Percentiles rank a stretch among this genome's conserved stretches.
phyloP scores from a whole-genome alignment of 2,329 filamentous ascomycete genomes.

The Hansfordia pulvinata region DNA sequence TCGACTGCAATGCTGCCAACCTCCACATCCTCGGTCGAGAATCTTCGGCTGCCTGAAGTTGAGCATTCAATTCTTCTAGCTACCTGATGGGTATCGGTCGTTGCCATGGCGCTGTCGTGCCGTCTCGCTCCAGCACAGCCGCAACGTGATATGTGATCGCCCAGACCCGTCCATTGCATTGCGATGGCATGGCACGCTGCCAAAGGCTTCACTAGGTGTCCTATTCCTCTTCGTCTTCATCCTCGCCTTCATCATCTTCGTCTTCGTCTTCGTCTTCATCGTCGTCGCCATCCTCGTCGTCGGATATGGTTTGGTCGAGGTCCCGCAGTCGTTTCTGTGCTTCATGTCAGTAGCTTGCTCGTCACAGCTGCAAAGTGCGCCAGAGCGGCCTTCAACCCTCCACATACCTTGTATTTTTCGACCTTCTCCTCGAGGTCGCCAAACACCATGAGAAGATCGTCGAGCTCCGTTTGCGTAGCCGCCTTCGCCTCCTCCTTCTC shows the following conservation, averaged over 20 bases:
- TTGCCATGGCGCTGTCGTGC: no score
- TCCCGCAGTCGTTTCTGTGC: slow-evolving; percentile 44
- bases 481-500: slow-evolving; percentile 50
- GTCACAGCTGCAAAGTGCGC: not conserved
- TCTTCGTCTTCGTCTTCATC: slow-evolving; percentile 42
- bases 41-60: no score
- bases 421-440: slow-evolving; percentile 69
- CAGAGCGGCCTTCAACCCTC: not conserved
- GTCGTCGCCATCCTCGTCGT: slow-evolving; percentile 57
- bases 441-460: slow-evolving; percentile 72
- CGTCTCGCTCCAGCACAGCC: no score
- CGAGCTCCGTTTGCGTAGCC: slow-evolving; percentile 57
- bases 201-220: slow-evolving; percentile 4
- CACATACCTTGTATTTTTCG: slow-evolving; percentile 56
- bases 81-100: no score
- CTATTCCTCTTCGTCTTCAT: slow-evolving; percentile 17
- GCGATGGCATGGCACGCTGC: no score
- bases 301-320: slow-evolving; percentile 59
- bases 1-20: no score
- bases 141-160: no score
- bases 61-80: no score
- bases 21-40: no score
- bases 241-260: slow-evolving; percentile 26
- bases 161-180: no score
- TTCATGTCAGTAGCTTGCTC: not conserved